Base-by-base conservation (phyloP, 1,139 yeast genomes). In the Hansenula lynferdii region DNA sequence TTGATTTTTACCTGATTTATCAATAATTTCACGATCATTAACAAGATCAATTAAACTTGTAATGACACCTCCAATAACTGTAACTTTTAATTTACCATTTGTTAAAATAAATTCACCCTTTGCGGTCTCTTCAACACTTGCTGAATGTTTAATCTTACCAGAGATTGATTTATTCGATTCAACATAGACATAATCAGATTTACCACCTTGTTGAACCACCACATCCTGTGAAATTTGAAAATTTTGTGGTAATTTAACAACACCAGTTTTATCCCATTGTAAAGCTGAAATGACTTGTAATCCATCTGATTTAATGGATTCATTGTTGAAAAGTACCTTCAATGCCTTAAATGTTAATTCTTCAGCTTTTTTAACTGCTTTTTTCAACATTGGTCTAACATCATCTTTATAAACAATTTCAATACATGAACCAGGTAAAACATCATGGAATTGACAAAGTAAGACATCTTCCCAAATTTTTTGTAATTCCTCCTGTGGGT, bases 371-470 rank as follows among this genome's bases (percentile, higher is more conserved):
- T 65, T 60, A 45, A 83, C 67, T 19, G 82, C 82, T 18, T 69
- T 64, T 5, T 67, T 68, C 53, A 89, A 72, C 75, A 85, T 80
- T 21, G 89, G 89, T 54, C 80, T 75, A n/a, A 90, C 97, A 56
- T 92, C 97, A 45, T 87, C 89, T 43, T 77, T 77, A 60, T 92
- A 92, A 18, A 92, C 96, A 82, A 86, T 80, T 44, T 89, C 96
- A 54, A 92, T 92, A 62, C 96, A 86, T 20, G 96, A 83, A 3
- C 98, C 98, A 7, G 98, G 97, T 42, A 92, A 70, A 15, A 92
- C 97, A 65, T 92, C 97, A 60, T 92, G 98, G 67, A 92, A 92
- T 59, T 92, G 97, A 59, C 96, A 89, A 44, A 92, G 68, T 48
- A 90, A 78, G 28, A 90, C 77, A 58, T 85, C 81, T 60, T 87